Evolutionary conservation across 192 early-diverging fungal species (phyloP).

Genomic region (Coemansia sp.): DNA sequence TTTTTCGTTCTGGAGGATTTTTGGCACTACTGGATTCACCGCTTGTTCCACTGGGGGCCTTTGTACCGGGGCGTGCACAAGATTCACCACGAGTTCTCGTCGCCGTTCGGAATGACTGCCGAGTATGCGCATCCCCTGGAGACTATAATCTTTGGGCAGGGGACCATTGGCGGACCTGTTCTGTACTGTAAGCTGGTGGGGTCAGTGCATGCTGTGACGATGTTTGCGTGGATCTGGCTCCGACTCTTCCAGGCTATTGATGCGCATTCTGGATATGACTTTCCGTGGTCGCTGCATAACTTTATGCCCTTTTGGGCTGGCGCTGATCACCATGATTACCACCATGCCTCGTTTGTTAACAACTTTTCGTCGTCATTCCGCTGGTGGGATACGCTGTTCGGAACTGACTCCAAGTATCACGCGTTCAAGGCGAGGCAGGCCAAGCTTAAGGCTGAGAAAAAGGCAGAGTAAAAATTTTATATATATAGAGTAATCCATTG

Average conservation of each 20-base stretch:
- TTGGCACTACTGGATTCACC: conserved; percentile 93
- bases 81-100: conserved; percentile 89
- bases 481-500: too few species aligned
- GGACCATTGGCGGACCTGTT: conserved; percentile 81
- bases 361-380: conserved; percentile 87
- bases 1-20: conserved; percentile 89
- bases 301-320: conserved; percentile 89
- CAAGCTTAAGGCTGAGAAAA: conserved; percentile 17
- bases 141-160: conserved; percentile 81
- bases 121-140: conserved; percentile 93
- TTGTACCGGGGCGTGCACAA: conserved; percentile 95
- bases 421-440: conserved; percentile 55
- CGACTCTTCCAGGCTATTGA: conserved; percentile 84
- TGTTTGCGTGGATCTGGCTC: conserved; percentile 82
- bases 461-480: background rate
- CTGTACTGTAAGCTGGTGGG: conserved; percentile 66
- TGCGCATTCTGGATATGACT: conserved; percentile 94
- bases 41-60: conserved; percentile 82
- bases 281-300: conserved; percentile 91
- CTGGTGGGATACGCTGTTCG: conserved; percentile 88
- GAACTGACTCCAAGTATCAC: conserved; percentile 81
- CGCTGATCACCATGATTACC: conserved; percentile 93
- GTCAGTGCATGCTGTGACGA: conserved; percentile 82
- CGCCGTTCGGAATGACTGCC: conserved; percentile 86
- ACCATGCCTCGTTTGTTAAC: conserved; percentile 81